Conservation (phyloP, 768 basidiomycete species). For the Mycena crocata region DNA sequence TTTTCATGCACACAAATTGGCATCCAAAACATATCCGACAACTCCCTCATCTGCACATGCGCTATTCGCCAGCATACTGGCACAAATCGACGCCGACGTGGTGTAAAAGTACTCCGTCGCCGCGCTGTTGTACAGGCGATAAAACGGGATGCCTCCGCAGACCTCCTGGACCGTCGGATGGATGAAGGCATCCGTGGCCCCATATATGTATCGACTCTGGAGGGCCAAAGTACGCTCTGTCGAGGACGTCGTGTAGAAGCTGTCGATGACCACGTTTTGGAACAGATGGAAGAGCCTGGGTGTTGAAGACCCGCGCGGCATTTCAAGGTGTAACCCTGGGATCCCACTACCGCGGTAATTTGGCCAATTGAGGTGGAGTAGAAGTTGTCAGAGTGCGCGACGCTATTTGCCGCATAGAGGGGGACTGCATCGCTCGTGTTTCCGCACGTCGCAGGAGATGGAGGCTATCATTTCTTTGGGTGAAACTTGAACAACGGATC, state of each 20-base stretch:
- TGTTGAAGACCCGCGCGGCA: constrained; percentile 11
- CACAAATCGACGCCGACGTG: not conserved
- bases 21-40: constrained; percentile 9
- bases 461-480: not conserved
- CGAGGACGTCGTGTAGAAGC: constrained; percentile 11
- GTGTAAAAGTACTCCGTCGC: constrained; percentile 16
- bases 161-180: constrained; percentile 12
- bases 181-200: not conserved
- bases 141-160: constrained; percentile 10
- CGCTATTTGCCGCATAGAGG: not conserved
- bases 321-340: constrained; percentile 6
- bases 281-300: constrained; percentile 9
- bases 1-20: constrained; percentile 1
- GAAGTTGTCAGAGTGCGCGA: not conserved
- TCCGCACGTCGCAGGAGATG: constrained; percentile 6
- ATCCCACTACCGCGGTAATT: constrained; percentile 6
- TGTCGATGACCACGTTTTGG: not conserved
- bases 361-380: not conserved
- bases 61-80: not conserved
- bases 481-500: too few species aligned
- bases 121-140: constrained; percentile 8
- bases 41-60: constrained; percentile 8
- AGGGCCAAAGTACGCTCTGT: not conserved
- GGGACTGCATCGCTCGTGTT: constrained; percentile 4
- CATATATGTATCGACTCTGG: not conserved